Evolutionary conservation across 2,329 filamentous ascomycete species (phyloP).

Genomic region (Cladosporium sp.): DNA sequence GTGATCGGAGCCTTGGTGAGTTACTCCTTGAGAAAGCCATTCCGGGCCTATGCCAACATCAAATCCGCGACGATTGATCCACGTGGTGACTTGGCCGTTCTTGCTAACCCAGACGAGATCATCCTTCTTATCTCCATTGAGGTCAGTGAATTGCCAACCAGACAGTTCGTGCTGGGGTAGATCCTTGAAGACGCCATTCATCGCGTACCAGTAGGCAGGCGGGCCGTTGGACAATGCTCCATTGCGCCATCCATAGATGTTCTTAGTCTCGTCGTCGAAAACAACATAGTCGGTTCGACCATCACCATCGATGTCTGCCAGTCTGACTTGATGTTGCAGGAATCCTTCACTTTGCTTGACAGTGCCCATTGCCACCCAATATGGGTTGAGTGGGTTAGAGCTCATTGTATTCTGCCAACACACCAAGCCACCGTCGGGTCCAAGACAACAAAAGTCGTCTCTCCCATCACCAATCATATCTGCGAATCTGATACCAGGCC

Average conservation of each 20-base stretch:
- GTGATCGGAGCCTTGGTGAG: constrained; percentile 4
- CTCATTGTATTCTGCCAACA: constrained; percentile 12
- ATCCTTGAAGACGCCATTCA: constrained; percentile 8
- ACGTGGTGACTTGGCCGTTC: constrained; percentile 12
- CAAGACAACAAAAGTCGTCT: constrained; percentile 13
- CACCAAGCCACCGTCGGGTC: constrained; percentile 10
- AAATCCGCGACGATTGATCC: constrained; percentile 13
- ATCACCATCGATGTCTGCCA: constrained; percentile 14
- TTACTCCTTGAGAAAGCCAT: constrained; percentile 11
- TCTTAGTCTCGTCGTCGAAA: constrained; percentile 8
- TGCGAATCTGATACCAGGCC: constrained; percentile 3
- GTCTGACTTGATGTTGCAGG: constrained; percentile 10
- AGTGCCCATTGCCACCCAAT: constrained; percentile 8
- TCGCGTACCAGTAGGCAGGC: constrained; percentile 5
- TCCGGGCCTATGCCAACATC: constrained; percentile 6
- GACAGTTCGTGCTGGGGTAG: constrained; percentile 2
- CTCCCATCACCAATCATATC: constrained; percentile 13
- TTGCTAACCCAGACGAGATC: constrained; percentile 8
- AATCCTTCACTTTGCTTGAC: constrained; percentile 13
- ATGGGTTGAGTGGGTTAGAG: constrained; percentile 2
- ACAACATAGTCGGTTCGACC: constrained; percentile 12
- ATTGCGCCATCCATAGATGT: constrained; percentile 14
- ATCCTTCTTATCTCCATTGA: constrained; percentile 11
- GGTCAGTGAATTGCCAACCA: constrained; percentile 10
- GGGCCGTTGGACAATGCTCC: constrained; percentile 4